Base-by-base conservation (phyloP, 306 rosid species). In the Trifolium dubium region DNA sequence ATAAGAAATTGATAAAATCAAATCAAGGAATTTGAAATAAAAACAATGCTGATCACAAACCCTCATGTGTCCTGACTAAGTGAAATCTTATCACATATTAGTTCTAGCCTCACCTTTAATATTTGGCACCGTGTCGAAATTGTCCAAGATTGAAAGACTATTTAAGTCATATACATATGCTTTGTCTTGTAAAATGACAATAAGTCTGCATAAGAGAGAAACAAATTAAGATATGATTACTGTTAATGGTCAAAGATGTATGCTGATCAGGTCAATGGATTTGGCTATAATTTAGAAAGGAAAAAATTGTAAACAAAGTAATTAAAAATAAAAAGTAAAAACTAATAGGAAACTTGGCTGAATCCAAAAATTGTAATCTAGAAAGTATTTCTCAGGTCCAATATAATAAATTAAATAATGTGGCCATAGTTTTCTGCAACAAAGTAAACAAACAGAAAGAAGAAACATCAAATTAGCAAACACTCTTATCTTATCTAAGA, bases 161-260 rank as follows among this genome's bases (percentile, higher is more conserved):
- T 91, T 85, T 70, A 91, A 77, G 80, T 93, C 97, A 76, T 93
- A 93, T 19, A 93, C 74, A 83, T 88, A 93, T 43, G 92, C 78
- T 77, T 93, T 93, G 67, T 93, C 96, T 81, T 89, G 98, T 82
- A 93, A 86, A 77, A 93, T 64, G 80, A 93, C 97, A 80, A 93
- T 12, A 66, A 93, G 94, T 84, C 98, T 93, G 93, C 96, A 89
- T 61, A 46, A 82, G 51, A 60, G 31, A 73, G 69, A 69, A 73
- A 86, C 61, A 66, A 77, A 81, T 71, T 49, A 18, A 62, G 31
- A 32, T 60, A 59, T 40, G 49, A 39, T 58, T 31, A 55, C 55
- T 73, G 34, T 68, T 34, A 74, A 56, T 46, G 55, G 41, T 49
- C 59, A 61, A 65, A 76, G 54, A 69, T 23, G 39, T 18, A 62